These are phyloP conservation scores for Panicum hallii DNA, from an alignment of 202 grass and related monocot genomes.

Conservation along the genomic window DNA sequence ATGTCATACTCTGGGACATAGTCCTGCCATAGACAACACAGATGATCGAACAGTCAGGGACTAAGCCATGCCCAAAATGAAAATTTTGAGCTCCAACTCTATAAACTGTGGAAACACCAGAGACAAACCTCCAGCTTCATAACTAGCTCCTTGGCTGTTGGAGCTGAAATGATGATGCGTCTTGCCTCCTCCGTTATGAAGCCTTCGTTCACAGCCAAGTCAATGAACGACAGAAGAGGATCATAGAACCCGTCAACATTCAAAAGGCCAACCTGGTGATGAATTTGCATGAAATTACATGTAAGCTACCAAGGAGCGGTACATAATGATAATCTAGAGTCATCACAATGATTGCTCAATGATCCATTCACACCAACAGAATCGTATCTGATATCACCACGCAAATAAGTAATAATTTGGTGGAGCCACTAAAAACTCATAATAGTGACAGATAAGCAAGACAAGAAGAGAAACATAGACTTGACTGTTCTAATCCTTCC, in stretches of 20 bases:
- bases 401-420: slow-evolving; percentile 35
- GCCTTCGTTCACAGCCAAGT: slow-evolving; percentile 82
- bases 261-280: slow-evolving; percentile 82
- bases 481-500: slow-evolving; percentile 34
- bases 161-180: slow-evolving; percentile 83
- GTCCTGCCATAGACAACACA: slow-evolving; percentile 48
- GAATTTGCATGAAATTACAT: slow-evolving; percentile 23
- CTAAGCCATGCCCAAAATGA: background rate
- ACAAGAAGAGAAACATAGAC: slow-evolving; percentile 20
- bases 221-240: slow-evolving; percentile 88
- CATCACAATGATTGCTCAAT: slow-evolving; percentile 23
- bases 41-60: background rate
- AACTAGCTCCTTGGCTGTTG: slow-evolving; percentile 84
- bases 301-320: background rate
- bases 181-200: slow-evolving; percentile 86
- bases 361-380: slow-evolving; percentile 41
- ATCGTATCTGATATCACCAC: slow-evolving; percentile 50
- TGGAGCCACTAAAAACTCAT: slow-evolving; percentile 14
- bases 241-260: slow-evolving; percentile 96
- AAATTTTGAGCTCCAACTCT: background rate
- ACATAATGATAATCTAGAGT: background rate
- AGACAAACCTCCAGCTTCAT: slow-evolving; percentile 75
- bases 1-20: slow-evolving; percentile 63
- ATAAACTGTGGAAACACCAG: background rate
- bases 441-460: slow-evolving; percentile 44